Base-by-base conservation (phyloP, 2,329 filamentous ascomycete genomes). In the Colletotrichum zoysiae region DNA sequence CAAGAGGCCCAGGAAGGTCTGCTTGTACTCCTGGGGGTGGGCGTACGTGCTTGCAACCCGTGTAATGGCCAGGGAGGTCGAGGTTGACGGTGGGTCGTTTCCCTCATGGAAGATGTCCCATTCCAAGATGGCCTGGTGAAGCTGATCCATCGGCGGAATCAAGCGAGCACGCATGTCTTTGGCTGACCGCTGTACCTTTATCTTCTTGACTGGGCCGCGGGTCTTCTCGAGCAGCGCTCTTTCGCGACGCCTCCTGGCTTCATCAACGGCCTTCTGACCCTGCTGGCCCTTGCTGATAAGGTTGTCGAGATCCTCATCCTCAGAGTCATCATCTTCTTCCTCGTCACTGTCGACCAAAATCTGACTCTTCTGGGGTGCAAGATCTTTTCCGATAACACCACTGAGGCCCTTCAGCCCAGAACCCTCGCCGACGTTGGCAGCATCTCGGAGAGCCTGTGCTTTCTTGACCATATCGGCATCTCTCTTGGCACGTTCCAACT, bases 21-120 rank as follows among this genome's bases (percentile, higher is more conserved):
- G 87, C 79, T 97, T 93, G 79, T 99, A 99, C 61, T 93, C 91
- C 55, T 84, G 84, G 0, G 95, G 93, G 75, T 94, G 91, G 38
- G 85, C 81, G 81, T 97, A 99, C 0, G 89, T 90, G 73, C 93
- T 92, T 6, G 92, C 91, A 14, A 99, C 95, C 65, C 90, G 86
- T 58, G 87, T 90, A 78, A 95, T 97, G 56, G 90, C 87, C 40
- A 73, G 40, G 26, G 62, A 61, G n/a, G 48, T 57, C 59, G 91
- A 90, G 20, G 90, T 90, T 63, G 89, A 91, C 0, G 96, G 95
- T 7, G 96, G 96, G 71, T 95, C 93, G 77, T 95, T 94, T 38
- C 95, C 94, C 57, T 90, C 85, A 77, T 97, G 93, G 81, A 98
- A 99, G 75, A 97, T 97, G 75, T 99, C 93, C 96, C 96, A 99